A percentile compares a stretch with the other conserved stretches of the same genome.
These are phyloP conservation scores for Backusella australiensis DNA, from an alignment of 192 early-diverging fungal species.

Conservation along the genomic window DNA sequence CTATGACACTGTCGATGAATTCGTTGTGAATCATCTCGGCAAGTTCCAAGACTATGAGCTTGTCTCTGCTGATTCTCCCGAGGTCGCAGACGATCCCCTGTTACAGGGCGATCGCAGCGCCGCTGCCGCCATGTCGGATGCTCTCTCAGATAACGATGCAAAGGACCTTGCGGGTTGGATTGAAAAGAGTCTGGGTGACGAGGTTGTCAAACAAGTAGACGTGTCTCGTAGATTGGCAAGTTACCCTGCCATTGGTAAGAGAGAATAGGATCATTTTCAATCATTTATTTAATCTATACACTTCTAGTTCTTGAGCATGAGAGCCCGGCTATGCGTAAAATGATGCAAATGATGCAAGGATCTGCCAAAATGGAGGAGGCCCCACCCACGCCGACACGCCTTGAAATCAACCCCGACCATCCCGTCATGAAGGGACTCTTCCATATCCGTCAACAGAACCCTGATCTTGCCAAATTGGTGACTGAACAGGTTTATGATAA, in stretches of 20 bases:
- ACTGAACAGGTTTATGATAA: conserved; percentile 74
- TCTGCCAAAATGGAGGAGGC: conserved; percentile 50
- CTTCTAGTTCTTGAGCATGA: conserved; percentile 66
- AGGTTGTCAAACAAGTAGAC: conserved; percentile 65
- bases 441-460: conserved; percentile 53
- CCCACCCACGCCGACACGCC: conserved; percentile 59
- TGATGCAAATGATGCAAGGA: conserved; percentile 63
- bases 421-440: conserved; percentile 67
- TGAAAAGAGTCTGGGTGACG: conserved; percentile 53
- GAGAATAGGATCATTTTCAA: not conserved
- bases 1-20: conserved; percentile 59
- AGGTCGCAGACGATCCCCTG: conserved; percentile 41
- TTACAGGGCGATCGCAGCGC: conserved; percentile 14
- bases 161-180: conserved; percentile 61
- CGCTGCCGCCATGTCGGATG: conserved; percentile 1
- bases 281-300: not conserved
- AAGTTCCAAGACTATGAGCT: conserved; percentile 59
- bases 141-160: conserved; percentile 44
- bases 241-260: conserved; percentile 63
- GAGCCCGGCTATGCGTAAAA: conserved; percentile 65
- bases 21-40: conserved; percentile 55
- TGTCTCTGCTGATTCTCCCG: conserved; percentile 47
- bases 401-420: conserved; percentile 77
- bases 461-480: conserved; percentile 63
- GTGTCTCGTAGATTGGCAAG: conserved; percentile 70